Evolutionary conservation across 805 yeast genomes (phyloP).

Genomic region (Groenewaldozyma tartarivorans): DNA sequence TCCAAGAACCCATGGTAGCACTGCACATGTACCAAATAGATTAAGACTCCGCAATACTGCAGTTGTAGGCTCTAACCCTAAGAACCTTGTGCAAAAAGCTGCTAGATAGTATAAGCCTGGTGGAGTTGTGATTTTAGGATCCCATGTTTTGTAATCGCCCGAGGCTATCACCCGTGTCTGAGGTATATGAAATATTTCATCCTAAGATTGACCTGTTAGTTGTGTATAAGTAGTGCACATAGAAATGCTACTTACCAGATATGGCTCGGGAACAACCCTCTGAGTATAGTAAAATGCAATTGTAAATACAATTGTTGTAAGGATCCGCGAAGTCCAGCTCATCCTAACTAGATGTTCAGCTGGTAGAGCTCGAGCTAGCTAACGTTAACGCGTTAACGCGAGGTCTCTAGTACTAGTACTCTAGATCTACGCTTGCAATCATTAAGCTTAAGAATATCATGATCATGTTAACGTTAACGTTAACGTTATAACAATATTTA

Average conservation of each 20-base stretch:
- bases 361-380: too few species aligned
- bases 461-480: too few species aligned
- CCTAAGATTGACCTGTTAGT: conserved; percentile 24
- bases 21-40: conserved; percentile 30
- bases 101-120: conserved; percentile 73
- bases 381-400: too few species aligned
- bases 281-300: not conserved
- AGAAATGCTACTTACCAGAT: conserved; percentile 8
- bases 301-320: too few species aligned
- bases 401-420: too few species aligned
- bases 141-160: conserved; percentile 63
- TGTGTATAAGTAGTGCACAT: not conserved
- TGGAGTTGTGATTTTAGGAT: conserved; percentile 89
- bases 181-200: conserved; percentile 78
- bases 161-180: conserved; percentile 63
- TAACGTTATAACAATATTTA: too few species aligned
- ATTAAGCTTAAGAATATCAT: too few species aligned
- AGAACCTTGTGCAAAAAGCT: conserved; percentile 18
- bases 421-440: too few species aligned
- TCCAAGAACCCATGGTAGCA: conserved; percentile 33
- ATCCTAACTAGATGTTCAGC: too few species aligned
- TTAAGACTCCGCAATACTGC: conserved; percentile 46
- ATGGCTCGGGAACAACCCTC: conserved; percentile 19
- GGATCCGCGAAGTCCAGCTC: too few species aligned
- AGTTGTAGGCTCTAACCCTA: conserved; percentile 25